phyloP scores from a whole-genome alignment of 805 yeast species.

The Brettanomyces bruxellensis region DNA sequence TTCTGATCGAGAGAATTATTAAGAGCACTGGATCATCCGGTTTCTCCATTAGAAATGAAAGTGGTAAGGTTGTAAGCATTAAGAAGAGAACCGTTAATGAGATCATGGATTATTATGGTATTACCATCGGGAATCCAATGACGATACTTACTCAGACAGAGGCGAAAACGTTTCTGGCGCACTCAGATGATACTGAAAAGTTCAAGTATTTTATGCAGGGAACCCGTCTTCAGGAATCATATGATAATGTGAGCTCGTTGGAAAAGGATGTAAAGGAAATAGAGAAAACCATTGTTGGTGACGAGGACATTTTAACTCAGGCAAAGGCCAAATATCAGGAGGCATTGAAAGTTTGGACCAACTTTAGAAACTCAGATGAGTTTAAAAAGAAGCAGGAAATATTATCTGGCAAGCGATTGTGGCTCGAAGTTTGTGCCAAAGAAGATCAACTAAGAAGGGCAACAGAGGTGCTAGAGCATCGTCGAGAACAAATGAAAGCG shows the following conservation, averaged over 20 bases:
- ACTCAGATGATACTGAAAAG: slow-evolving; percentile 62
- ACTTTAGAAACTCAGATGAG: slow-evolving; percentile 32
- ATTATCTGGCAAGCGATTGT: slow-evolving; percentile 38
- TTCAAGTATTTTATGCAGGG: slow-evolving; percentile 76
- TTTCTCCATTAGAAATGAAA: slow-evolving; percentile 46
- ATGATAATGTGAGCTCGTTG: slow-evolving; percentile 39
- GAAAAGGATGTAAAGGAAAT: slow-evolving; percentile 31
- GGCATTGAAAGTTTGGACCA: slow-evolving; percentile 31
- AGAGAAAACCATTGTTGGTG: slow-evolving; percentile 29
- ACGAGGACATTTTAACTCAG: slow-evolving; percentile 18
- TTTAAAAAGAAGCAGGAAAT: slow-evolving; percentile 29
- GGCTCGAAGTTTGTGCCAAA: slow-evolving; percentile 32
- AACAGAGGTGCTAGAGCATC: slow-evolving; percentile 7
- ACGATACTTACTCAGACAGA: slow-evolving; percentile 89
- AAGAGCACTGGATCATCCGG: slow-evolving; percentile 40
- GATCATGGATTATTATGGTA: slow-evolving; percentile 60
- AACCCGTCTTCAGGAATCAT: slow-evolving; percentile 60
- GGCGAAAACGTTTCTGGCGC: slow-evolving; percentile 82
- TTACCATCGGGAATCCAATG: slow-evolving; percentile 84
- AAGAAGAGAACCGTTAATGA: slow-evolving; percentile 59
- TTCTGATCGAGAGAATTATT: slow-evolving; percentile 62
- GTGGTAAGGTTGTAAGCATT: slow-evolving; percentile 44
- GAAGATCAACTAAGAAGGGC: slow-evolving; percentile 18
- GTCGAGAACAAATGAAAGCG: slow-evolving; percentile 8
- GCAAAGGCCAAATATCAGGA: slow-evolving; percentile 33